Evolutionary conservation across 768 basidiomycete genomes (phyloP).

Genomic region (Pleurotus eryngii): DNA sequence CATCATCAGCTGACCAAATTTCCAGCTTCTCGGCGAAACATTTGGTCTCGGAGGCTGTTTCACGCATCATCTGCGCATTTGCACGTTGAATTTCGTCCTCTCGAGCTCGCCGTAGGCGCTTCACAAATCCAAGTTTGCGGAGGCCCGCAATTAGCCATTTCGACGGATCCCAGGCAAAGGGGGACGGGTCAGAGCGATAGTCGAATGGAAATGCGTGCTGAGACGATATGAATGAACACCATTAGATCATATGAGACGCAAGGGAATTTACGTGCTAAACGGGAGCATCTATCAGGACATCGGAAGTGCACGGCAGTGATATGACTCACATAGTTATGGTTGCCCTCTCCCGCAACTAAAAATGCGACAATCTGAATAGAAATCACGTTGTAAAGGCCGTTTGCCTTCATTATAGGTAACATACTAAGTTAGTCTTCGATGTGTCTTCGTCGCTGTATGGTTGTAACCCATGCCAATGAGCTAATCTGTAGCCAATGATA

Average conservation of each 20-base stretch:
- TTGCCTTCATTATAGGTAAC: conserved; percentile 14
- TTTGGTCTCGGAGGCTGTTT: conserved; percentile 20
- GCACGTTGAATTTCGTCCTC: conserved; percentile 48
- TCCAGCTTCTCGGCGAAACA: conserved; percentile 21
- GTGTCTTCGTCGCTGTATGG: conserved; percentile 80
- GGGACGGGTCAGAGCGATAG: conserved; percentile 64
- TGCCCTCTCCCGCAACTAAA: conserved; percentile 73
- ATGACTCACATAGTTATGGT: conserved; percentile 66
- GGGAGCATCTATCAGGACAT: too few species aligned
- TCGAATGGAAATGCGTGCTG: conserved; percentile 80
- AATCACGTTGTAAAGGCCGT: neutral
- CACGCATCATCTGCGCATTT: conserved; percentile 42
- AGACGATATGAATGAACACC: neutral
- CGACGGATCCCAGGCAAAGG: conserved; percentile 72
- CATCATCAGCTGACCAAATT: conserved; percentile 37
- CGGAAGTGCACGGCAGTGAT: too few species aligned
- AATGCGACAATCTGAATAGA: conserved; percentile 55
- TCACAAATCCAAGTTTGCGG: conserved; percentile 43
- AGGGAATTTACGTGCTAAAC: conserved; percentile 39
- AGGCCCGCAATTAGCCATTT: conserved; percentile 74
- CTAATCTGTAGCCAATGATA: conserved; percentile 40
- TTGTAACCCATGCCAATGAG: conserved; percentile 80
- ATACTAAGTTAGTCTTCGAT: conserved; percentile 68
- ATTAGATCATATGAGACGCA: neutral
- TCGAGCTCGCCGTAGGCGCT: conserved; percentile 47